Evolutionary conservation across 1,139 yeast species (phyloP).

Genomic region (Blastobotrys ciferrii): DNA sequence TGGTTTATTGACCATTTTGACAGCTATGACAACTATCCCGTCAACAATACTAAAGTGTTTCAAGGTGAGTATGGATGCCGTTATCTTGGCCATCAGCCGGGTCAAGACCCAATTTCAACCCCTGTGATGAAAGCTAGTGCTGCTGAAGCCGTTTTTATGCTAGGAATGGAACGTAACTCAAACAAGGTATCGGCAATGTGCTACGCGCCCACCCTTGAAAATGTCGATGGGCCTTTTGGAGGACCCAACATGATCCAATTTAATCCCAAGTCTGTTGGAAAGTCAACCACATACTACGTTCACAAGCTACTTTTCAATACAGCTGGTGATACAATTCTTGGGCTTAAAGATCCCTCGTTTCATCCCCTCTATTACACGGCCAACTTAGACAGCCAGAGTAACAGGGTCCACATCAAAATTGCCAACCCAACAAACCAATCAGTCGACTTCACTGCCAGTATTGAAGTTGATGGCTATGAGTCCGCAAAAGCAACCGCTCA

Average conservation of each 20-base stretch:
- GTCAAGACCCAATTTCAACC: not conserved
- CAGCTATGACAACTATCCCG: conserved; percentile 11
- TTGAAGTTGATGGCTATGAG: conserved; percentile 10
- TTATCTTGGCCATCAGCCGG: not conserved
- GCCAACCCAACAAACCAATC: conserved; percentile 11
- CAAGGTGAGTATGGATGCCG: conserved; percentile 9
- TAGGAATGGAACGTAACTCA: conserved; percentile 15
- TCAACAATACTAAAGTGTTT: conserved; percentile 11
- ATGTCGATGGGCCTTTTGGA: conserved; percentile 1
- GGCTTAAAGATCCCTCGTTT: conserved; percentile 3
- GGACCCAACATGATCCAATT: conserved; percentile 4
- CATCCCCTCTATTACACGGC: conserved; percentile 5
- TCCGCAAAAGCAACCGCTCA: not conserved
- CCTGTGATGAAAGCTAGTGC: conserved; percentile 9
- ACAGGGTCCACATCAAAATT: conserved; percentile 12
- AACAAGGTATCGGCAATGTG: conserved; percentile 11
- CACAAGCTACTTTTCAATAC: conserved; percentile 5
- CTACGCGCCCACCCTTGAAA: conserved; percentile 5
- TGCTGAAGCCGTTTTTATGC: conserved; percentile 12
- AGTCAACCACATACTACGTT: conserved; percentile 7
- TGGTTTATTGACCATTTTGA: conserved; percentile 6
- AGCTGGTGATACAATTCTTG: conserved; percentile 4
- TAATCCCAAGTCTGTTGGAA: not conserved
- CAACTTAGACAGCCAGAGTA: not conserved
- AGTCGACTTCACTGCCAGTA: conserved; percentile 1